phyloP scores from a whole-genome alignment of 2,329 filamentous ascomycete species.

The Blastomyces parvus region DNA sequence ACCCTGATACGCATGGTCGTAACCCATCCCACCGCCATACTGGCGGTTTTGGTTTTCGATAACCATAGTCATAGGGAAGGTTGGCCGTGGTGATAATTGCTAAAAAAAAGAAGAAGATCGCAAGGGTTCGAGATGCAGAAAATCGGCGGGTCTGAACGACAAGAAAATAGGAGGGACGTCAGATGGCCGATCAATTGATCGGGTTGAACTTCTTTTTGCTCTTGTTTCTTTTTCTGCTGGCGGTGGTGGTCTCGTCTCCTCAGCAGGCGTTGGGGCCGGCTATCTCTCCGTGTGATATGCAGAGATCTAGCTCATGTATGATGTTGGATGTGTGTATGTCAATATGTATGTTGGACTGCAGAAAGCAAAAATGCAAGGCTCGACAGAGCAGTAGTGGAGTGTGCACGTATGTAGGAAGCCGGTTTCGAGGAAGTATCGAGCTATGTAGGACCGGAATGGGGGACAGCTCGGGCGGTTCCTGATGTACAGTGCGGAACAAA shows the following conservation, averaged over 20 bases:
- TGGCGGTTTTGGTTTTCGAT: conserved; percentile 80
- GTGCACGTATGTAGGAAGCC: conserved; percentile 1
- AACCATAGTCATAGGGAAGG: conserved; percentile 78
- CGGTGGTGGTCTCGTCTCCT: not conserved
- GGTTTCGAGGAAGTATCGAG: not conserved
- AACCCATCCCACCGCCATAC: conserved; percentile 62
- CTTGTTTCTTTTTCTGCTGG: conserved; percentile 1
- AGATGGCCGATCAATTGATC: conserved; percentile 6
- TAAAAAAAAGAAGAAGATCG: not conserved
- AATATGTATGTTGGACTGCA: conserved; percentile 3
- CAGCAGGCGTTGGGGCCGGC: not conserved
- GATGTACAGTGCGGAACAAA: conserved; percentile 6
- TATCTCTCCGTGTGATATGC: not conserved
- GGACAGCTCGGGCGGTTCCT: conserved; percentile 5
- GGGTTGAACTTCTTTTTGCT: not conserved
- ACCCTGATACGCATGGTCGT: conserved; percentile 65
- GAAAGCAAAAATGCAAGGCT: not conserved
- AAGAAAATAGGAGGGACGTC: not conserved
- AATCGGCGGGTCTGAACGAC: not conserved
- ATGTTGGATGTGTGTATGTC: not conserved
- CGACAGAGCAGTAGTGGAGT: not conserved
- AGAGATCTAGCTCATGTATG: conserved; percentile 2
- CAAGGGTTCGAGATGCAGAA: not conserved
- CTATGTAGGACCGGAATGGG: conserved; percentile 1
- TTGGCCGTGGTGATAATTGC: conserved; percentile 3